Evolutionary conservation across 208 protist genomes (phyloP).

Genomic region (Strigomonas culicis): DNA sequence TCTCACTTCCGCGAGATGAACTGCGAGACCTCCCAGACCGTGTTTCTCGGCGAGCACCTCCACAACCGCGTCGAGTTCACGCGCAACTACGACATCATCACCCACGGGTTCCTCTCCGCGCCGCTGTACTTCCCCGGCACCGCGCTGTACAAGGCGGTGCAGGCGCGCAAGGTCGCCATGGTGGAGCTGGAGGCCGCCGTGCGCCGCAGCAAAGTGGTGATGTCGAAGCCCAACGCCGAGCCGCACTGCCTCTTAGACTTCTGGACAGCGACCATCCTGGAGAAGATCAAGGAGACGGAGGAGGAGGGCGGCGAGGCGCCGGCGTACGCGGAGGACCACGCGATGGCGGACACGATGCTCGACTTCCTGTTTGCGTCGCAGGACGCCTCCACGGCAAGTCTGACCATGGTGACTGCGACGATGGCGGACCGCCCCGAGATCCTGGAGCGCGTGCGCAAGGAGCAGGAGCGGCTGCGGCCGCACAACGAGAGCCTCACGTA

Average conservation of each 20-base stretch:
- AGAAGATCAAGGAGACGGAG: constrained; percentile 65
- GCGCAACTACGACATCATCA: constrained; percentile 92
- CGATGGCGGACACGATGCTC: constrained; percentile 89
- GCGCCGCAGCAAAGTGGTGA: constrained; percentile 64
- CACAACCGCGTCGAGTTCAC: constrained; percentile 84
- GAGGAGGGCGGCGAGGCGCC: constrained; percentile 69
- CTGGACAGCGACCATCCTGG: constrained; percentile 77
- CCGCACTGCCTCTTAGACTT: constrained; percentile 91
- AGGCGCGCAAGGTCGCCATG: constrained; percentile 86
- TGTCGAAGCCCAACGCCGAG: constrained; percentile 67
- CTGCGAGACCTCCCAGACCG: constrained; percentile 88
- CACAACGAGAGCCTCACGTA: constrained; percentile 75
- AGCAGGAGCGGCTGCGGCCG: constrained; percentile 79
- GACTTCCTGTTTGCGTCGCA: constrained; percentile 95
- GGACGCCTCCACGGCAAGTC: constrained; percentile 77
- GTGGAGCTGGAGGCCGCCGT: constrained; percentile 76
- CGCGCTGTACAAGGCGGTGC: constrained; percentile 86
- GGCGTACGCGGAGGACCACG: constrained; percentile 69
- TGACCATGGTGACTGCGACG: constrained; percentile 82
- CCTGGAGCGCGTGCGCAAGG: constrained; percentile 78
- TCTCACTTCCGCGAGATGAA: constrained; percentile 87
- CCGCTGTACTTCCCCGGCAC: constrained; percentile 92
- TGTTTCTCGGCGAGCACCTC: constrained; percentile 92
- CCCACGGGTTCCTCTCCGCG: constrained; percentile 88
- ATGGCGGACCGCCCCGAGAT: constrained; percentile 90